Evolutionary conservation across 805 yeast genomes (phyloP), one percentile per base, ranked within the genome.

Genomic region (Grigorovia transvaalensis): DNA sequence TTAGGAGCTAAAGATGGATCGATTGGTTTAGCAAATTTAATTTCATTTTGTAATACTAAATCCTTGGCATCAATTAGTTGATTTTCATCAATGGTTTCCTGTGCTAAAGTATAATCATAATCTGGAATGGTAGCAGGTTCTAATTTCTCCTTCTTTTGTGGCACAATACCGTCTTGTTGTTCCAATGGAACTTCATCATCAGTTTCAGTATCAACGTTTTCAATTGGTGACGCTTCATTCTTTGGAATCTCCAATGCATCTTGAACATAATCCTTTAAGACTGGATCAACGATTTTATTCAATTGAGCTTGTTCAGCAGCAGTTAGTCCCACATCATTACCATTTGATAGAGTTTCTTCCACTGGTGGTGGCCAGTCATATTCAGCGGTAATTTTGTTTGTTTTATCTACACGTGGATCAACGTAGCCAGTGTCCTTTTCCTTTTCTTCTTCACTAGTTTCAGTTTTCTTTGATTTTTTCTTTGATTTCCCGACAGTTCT

Each of bases 1-100:
- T 53, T 57, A 20, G 61, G 60, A 2, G 53, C 54, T 13, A 40
- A 15, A 2, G 44, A 9, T 12, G 60, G 57, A 30, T 58, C 58
- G 1, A 56, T 20, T 45, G 61, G 61, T 49, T 46, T 50, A 9
- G 48, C n/a, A n/a, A 50, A 33, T 17, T 43, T 43, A 11, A 50
- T 45, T 35, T 52, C 33, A 12, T 46, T 43, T 30, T 47, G 48
- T 17, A 45, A 20, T 12, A 38, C 42, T 38, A 54, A 9, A 43
- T 51, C 54, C 7, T 47, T 50, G 9, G 57, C 57, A 27, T 54
- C 57, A 3, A 12, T 27, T 9, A 54, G 27, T 9, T 46, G n/a
- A 19, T 45, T 48, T 18, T 45, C 19, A 27, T 51, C 47, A 4
- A 50, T 51, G 5, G 41, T 29, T 38, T 38, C 42, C 8, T 38